phyloP scores from a whole-genome alignment of 306 rosid genomes.

The Vachellia pachyceras region DNA sequence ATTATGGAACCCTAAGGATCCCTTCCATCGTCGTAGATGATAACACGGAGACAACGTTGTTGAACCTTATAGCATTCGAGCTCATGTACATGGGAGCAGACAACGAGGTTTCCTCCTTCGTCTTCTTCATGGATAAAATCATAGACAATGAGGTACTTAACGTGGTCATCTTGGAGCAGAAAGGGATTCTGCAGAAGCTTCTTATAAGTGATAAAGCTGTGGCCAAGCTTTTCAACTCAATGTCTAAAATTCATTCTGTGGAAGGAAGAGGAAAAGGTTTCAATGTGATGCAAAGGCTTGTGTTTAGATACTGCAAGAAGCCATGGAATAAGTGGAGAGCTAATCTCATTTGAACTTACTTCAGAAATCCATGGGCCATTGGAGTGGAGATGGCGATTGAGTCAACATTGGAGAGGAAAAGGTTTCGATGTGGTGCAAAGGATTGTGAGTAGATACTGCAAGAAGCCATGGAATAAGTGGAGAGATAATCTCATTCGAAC shows the following conservation, averaged over 20 bases:
- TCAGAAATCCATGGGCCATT: conserved; percentile 47
- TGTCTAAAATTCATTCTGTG: conserved; percentile 26
- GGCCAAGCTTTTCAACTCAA: conserved; percentile 39
- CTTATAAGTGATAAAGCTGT: conserved; percentile 48
- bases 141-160: conserved; percentile 51
- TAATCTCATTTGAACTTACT: conserved; percentile 42
- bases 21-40: conserved; percentile 41
- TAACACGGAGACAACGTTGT: conserved; percentile 33
- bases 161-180: conserved; percentile 37
- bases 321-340: neutral
- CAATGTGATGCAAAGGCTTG: conserved; percentile 29
- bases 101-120: conserved; percentile 45
- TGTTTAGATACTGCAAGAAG: conserved; percentile 35
- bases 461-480: neutral
- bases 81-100: conserved; percentile 50
- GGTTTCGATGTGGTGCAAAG: conserved; percentile 24
- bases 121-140: conserved; percentile 53
- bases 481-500: conserved; percentile 43
- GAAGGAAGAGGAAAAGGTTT: conserved; percentile 37
- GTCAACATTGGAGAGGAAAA: no score
- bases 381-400: no score
- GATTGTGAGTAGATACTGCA: conserved; percentile 36
- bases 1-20: conserved; percentile 15
- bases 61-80: conserved; percentile 58
- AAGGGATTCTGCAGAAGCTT: conserved; percentile 40